Evolutionary conservation across 371 early-diverging fungal genomes (phyloP), one percentile per base, ranked within the genome.

Genomic region (Apophysomyces ossiformis): DNA sequence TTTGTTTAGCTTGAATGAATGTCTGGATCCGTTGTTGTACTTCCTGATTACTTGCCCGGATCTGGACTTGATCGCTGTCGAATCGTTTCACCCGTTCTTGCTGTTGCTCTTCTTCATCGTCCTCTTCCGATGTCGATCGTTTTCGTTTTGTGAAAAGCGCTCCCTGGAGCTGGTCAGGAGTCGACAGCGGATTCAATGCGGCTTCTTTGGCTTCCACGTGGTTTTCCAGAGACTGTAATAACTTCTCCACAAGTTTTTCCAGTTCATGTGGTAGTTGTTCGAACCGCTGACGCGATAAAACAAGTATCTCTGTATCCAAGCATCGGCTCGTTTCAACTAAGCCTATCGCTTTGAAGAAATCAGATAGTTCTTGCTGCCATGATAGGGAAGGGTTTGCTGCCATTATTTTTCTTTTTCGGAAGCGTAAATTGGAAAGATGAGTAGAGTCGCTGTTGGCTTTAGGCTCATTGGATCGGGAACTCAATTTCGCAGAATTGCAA

Each of bases 1-100:
- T 79, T 60, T 85, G 79, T 63, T 90, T 90, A 35, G 75, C 70
- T 50, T 85, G 79, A 37, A 89, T 89, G 64, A 90, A 89, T 2
- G 78, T 69, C 4, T 76, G 73, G 57, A 92, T 88, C 21, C 82
- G 74, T 18, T 84, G 75, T 37, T 79, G 69, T 15, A 84, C 76
- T 58, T 84, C 77, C 12, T 65, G 39, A 16, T 77, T 71, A 0
- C 71, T 79, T 3, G 79, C 81, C 46, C 84, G 71, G n/a, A 84
- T 77, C 41, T 84, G 84, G 2, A 84, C 74, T 38, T 84, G 79
- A 43, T 84, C 84, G 26, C 74, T 45, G 45, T 79, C 71, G 15
- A 78, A 57, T 38, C 72, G 68, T 47, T 76, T 72, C 18, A 69
- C 63, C 13, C 75, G 68, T 13, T 79, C 75, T 56, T 69, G 65